Base-by-base conservation (phyloP, 202 grass and related monocot genomes). In the Tripidium arundinaceum region DNA sequence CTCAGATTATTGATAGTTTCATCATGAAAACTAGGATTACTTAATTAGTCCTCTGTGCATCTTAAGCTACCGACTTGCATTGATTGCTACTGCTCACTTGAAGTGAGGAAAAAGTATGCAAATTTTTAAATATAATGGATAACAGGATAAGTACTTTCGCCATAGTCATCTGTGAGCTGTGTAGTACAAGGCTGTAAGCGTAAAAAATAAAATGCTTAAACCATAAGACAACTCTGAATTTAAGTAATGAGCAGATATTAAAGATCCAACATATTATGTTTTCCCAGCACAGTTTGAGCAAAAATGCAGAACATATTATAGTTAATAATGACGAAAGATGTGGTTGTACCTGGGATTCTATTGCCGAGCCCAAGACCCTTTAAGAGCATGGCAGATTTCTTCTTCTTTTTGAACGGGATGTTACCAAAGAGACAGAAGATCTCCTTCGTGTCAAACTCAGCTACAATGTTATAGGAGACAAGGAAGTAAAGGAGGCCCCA, bases 401-500 rank as follows among this genome's bases (percentile, higher is more conserved):
- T 83, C 74, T 57, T 36, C 25, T 79, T 31, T 46, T 79, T 69
- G 24, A 38, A 55, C 0, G 84, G 62, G 28, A 90, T 38, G 12
- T 34, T 67, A 46, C 65, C 72, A 80, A 85, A 85, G 45, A 89
- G 65, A 47, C 0, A 39, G 46, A 85, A 66, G 16, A 89, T 81
- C 58, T 81, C 82, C 9, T 47, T 62, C 6, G 24, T 74, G 42
- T 76, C 43, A 66, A 85, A 89, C 8, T 81, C 78, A 1, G 87
- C 60, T 65, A 60, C 78, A 65, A 89, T 81, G 37, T 85, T 66
- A 79, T 81, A 89, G 29, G 77, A 89, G 18, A 85, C 34, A 57
- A 89, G 58, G 29, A 89, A 89, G 46, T 89, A 49, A 31, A 89
- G 82, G 45, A 89, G 79, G 67, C 55, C 77, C 82, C 77, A 85